These are phyloP conservation scores for Sporisorium exsertum DNA, from an alignment of 1,284 basidiomycete species.

Conservation along the genomic window DNA sequence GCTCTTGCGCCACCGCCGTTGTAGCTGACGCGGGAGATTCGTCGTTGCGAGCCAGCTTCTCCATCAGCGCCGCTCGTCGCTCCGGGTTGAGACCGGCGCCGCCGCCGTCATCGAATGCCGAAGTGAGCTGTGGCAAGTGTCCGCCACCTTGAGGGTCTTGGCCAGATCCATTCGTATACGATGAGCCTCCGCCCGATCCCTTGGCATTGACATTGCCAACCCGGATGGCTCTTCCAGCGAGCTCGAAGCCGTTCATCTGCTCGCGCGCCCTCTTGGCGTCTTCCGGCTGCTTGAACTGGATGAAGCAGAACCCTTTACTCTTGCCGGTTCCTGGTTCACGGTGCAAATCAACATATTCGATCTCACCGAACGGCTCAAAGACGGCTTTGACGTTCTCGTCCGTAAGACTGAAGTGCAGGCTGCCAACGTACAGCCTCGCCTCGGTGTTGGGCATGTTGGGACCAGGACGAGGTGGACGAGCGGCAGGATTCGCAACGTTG, in stretches of 20 bases:
- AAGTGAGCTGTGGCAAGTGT: conserved; percentile 50
- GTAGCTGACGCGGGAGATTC: conserved; percentile 18
- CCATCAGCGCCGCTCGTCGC: conserved; percentile 64
- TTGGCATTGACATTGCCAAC: conserved; percentile 63
- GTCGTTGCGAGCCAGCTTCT: conserved; percentile 64
- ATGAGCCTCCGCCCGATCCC: conserved; percentile 32
- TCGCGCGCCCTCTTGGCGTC: conserved; percentile 96
- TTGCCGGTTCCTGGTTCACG: conserved; percentile 88
- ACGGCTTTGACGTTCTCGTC: conserved; percentile 97
- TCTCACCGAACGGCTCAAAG: conserved; percentile 96
- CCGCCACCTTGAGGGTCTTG: conserved; percentile 31
- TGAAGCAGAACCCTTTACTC: conserved; percentile 97
- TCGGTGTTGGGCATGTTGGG: conserved; percentile 71
- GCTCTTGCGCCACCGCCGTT: conserved; percentile 53
- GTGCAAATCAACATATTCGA: conserved; percentile 98
- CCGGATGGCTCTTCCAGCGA: conserved; percentile 84
- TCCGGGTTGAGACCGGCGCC: conserved; percentile 63
- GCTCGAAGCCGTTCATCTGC: conserved; percentile 97
- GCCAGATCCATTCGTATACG: conserved; percentile 12
- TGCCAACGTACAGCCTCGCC: conserved; percentile 91
- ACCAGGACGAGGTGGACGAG: conserved; percentile 22
- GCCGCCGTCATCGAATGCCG: conserved; percentile 65
- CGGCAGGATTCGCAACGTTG: conserved; percentile 15
- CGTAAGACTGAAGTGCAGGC: conserved; percentile 93
- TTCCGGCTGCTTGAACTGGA: conserved; percentile 88